Conservation (phyloP, 441 rosid genomes). For the Eutrema salsugineum region DNA sequence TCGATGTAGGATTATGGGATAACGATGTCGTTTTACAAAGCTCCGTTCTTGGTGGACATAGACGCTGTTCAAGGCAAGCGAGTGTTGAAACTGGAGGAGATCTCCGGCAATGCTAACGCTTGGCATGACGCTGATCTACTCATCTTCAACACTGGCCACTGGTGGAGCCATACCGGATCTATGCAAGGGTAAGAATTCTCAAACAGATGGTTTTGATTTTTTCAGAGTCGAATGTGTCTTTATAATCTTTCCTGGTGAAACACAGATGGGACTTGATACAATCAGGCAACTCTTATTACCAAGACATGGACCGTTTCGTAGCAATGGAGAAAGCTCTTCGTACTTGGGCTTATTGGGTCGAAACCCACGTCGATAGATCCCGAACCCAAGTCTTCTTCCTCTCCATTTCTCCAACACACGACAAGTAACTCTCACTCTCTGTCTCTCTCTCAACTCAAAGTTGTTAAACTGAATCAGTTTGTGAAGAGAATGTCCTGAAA, state of each 20-base stretch:
- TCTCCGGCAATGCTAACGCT: conserved; percentile 55
- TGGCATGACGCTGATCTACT: conserved; percentile 67
- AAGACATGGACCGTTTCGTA: conserved; percentile 79
- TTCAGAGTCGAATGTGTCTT: too few species aligned
- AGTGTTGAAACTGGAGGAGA: conserved; percentile 60
- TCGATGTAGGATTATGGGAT: conserved; percentile 68
- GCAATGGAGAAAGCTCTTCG: conserved; percentile 83
- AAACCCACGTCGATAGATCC: conserved; percentile 50
- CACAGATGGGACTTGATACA: conserved; percentile 92
- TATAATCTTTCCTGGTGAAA: too few species aligned
- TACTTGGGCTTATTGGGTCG: conserved; percentile 92
- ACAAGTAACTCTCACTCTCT: conserved; percentile 48
- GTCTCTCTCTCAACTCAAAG: conserved; percentile 7
- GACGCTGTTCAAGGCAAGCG: conserved; percentile 66
- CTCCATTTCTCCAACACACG: conserved; percentile 85
- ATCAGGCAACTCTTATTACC: conserved; percentile 58
- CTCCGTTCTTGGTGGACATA: conserved; percentile 83
- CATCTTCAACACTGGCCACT: conserved; percentile 82
- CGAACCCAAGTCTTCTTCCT: conserved; percentile 67
- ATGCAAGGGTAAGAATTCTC: conserved; percentile 49
- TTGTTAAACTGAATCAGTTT: too few species aligned
- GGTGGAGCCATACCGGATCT: conserved; percentile 82
- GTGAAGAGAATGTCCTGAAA: too few species aligned
- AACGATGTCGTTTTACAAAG: conserved; percentile 59
- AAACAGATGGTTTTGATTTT: neutral